Evolutionary conservation across 228 moss, liverwort and hornwort genomes (phyloP).

Genomic region (Sphagnum fallax): DNA sequence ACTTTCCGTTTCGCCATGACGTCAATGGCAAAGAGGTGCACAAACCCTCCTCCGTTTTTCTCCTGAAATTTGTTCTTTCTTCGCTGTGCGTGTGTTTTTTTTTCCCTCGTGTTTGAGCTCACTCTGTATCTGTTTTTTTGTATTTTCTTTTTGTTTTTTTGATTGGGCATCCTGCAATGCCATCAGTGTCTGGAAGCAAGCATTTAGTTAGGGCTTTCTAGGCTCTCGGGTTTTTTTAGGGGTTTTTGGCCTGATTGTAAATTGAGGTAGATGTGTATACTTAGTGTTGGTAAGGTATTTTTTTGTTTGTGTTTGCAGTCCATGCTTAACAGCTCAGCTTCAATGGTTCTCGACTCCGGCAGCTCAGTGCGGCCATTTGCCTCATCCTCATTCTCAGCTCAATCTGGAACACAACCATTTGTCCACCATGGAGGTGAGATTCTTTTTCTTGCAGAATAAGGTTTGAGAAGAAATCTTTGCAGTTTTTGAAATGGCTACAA

Average conservation of each 20-base stretch:
- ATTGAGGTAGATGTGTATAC: neutral
- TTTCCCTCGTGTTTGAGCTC: neutral
- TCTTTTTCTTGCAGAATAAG: neutral
- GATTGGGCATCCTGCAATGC: neutral
- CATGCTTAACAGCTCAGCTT: slow-evolving; percentile 46
- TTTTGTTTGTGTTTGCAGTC: slow-evolving; percentile 17
- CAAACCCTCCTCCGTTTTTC: neutral
- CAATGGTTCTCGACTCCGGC: slow-evolving; percentile 49
- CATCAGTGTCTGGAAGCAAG: neutral
- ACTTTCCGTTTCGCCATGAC: slow-evolving; percentile 55
- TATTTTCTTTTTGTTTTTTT: no score
- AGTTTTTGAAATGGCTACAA: neutral
- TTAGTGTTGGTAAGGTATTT: neutral
- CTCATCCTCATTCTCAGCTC: slow-evolving; percentile 38
- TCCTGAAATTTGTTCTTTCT: neutral
- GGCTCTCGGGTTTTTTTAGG: neutral
- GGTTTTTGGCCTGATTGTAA: neutral
- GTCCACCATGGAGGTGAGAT: slow-evolving; percentile 49
- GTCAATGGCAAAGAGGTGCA: slow-evolving; percentile 53
- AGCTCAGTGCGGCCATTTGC: slow-evolving; percentile 46
- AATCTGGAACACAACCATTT: slow-evolving; percentile 36
- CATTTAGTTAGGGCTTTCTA: no score
- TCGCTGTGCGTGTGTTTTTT: neutral
- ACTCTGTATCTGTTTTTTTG: neutral
- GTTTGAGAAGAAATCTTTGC: neutral